Evolutionary conservation across 768 basidiomycete genomes (phyloP), one percentile per base, ranked within the genome.

Genomic region (Tephrocybe sp.): DNA sequence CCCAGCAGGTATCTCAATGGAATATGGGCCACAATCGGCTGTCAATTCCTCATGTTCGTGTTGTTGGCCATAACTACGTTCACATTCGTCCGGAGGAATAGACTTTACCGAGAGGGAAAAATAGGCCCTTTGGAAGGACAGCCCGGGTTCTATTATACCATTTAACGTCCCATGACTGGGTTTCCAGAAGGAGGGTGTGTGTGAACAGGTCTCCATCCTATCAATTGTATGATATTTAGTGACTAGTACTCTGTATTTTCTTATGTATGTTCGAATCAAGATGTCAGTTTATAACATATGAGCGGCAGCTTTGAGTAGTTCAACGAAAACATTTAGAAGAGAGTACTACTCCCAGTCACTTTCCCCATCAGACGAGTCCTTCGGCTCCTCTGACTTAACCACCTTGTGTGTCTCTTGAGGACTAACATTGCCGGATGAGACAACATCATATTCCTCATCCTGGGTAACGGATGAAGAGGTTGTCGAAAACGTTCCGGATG

Each of bases 401-500:
- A 31, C 33, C 17, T 68, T 72, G 13, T 56, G 53, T 51, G 68
- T 71, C 42, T 68, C 75, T 23, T 66, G 68, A 22, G 71, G 73
- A 50, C 79, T 79, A 3, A 66, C 75, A 60, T 76, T 79, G 20
- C 74, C 74, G 32, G 79, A 77, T 20, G 80, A 82, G 22, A 89
- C 78, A 5, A 87, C 72, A 62, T 87, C 86, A 62, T 82, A 88
- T 12, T 75, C 84, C 47, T 85, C 84, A 53, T 76, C 77, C 36
- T 83, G 73, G 7, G 80, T 47, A 22, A 48, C 23, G 10, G 52
- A 40, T 14, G 56, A 51, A 1, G 49, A 46, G 30, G 52, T 22
- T n/a, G 52, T 40, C 16, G 53, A 48, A 13, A 49, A 22, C 12
- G 53, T 43, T 17, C 30, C 48, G 1, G 35, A 35, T 16, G 23